These are phyloP conservation scores for Fonsecaea pedrosoi DNA, from an alignment of 2,329 filamentous ascomycete species.

Conservation along the genomic window DNA sequence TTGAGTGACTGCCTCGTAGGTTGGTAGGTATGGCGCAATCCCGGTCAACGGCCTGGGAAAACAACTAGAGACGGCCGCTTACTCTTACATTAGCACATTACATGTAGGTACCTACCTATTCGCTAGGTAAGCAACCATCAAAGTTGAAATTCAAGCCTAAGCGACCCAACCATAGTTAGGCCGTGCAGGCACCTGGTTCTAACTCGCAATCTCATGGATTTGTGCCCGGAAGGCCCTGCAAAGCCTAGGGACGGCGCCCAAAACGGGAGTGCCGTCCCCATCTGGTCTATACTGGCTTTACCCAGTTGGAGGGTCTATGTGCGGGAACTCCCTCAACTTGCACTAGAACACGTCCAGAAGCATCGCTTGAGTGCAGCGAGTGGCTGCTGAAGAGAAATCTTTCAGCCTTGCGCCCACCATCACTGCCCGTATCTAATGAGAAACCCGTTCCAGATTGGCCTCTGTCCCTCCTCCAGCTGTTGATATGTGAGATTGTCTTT, in stretches of 20 bases:
- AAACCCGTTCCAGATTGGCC: not conserved
- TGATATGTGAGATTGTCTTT: not conserved
- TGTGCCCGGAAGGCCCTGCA: not conserved
- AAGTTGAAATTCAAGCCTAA: constrained; percentile 1
- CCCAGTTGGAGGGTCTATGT: not conserved
- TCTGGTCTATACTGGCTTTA: not conserved
- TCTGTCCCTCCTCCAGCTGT: not conserved
- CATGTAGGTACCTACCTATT: too few species aligned
- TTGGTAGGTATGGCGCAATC: not conserved
- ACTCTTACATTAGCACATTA: not conserved
- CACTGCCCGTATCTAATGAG: not conserved
- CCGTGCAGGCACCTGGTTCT: not conserved
- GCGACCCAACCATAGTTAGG: not conserved
- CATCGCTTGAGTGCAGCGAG: not conserved
- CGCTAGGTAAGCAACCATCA: not conserved
- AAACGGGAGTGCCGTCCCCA: not conserved
- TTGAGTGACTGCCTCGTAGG: not conserved
- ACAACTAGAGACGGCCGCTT: not conserved
- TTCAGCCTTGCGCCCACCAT: not conserved
- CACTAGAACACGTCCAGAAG: not conserved
- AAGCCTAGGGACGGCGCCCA: not conserved
- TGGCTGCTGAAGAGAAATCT: not conserved
- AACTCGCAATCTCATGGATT: not conserved
- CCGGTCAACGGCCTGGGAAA: not conserved
- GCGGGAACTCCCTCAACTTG: not conserved